Base-by-base conservation (phyloP, 2,329 filamentous ascomycete species). In the Sporothrix luriei region DNA sequence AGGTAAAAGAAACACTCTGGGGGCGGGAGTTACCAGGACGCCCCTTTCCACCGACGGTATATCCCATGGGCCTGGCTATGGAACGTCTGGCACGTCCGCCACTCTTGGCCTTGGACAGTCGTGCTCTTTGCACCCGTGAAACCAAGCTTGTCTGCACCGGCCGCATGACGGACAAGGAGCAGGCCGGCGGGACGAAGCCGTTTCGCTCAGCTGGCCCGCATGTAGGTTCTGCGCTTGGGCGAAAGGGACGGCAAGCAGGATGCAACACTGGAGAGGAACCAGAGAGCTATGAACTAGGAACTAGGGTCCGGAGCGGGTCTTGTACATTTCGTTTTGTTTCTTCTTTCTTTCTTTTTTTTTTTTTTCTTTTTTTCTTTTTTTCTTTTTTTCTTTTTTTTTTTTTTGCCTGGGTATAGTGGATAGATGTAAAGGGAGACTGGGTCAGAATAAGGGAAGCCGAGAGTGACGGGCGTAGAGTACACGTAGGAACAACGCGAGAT, bases 181-280 rank as follows among this genome's bases (percentile, higher is more conserved):
- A 24, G 51, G 52, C 49, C 51, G 33, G 66, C 51, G 66, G 52
- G 11, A 59, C 38, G 49, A 59, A 52, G 52, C 66, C 33, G 65
- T 51, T 68, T 54, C 40, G 52, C 66, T 68, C 66, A 68, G 33
- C 66, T 59, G 52, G 29, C 48, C 64, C 48, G 26, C 62, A 52
- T 38, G 11, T 48, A 16, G 38, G 38, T 38, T 46, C 38, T 62
- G 57, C 21, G 57, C 57, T 46, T 46, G 38, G 38, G 40, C 57
- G 57, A 62, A 21, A 21, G 57, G 26, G 16, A 43, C 21, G 38
- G 11, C 38, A 13, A 19, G n/a, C 5, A 29, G 51, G 51, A 21
- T 33, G 51, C 51, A 21, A 21, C 43, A 26, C 29, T 52, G 38
- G n/a, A 43, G 14, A 43, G 33, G 24, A 46, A 66, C 6, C 19